phyloP scores from a whole-genome alignment of 2,329 filamentous ascomycete genomes.

The Tolypocladium ovalisporum region DNA sequence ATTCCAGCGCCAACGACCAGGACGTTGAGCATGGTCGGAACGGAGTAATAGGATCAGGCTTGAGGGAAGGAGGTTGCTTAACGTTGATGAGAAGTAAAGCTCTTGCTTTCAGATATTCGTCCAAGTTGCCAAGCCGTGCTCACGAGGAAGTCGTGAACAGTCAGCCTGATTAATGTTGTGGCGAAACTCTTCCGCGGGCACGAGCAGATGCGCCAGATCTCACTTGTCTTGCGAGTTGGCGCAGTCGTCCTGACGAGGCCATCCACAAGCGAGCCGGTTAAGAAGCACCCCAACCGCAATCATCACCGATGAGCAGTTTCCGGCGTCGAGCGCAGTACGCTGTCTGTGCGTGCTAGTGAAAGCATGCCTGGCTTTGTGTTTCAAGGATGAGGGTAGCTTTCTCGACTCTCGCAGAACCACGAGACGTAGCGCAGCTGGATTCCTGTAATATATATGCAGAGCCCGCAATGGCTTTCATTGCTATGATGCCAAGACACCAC shows the following conservation, averaged over 20 bases:
- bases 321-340: neutral
- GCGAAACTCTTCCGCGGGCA: neutral
- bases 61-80: neutral
- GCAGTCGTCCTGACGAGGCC: neutral
- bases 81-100: too few relatives aligned
- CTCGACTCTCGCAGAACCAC: neutral
- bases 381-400: neutral
- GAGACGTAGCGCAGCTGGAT: neutral
- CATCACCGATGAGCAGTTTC: neutral
- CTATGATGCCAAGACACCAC: too few relatives aligned
- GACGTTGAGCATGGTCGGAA: constrained; percentile 13
- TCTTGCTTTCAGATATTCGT: neutral
- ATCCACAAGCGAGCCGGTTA: neutral
- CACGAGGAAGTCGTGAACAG: neutral
- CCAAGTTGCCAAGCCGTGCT: neutral
- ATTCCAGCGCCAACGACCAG: constrained; percentile 25
- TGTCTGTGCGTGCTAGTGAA: neutral
- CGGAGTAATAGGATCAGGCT: neutral
- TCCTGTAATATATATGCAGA: too few relatives aligned
- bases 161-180: neutral
- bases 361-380: too few relatives aligned
- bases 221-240: neutral
- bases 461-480: too few relatives aligned
- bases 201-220: neutral
- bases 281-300: neutral